Conservation (phyloP, 2,329 filamentous ascomycete species). For the Botrytis elliptica region DNA sequence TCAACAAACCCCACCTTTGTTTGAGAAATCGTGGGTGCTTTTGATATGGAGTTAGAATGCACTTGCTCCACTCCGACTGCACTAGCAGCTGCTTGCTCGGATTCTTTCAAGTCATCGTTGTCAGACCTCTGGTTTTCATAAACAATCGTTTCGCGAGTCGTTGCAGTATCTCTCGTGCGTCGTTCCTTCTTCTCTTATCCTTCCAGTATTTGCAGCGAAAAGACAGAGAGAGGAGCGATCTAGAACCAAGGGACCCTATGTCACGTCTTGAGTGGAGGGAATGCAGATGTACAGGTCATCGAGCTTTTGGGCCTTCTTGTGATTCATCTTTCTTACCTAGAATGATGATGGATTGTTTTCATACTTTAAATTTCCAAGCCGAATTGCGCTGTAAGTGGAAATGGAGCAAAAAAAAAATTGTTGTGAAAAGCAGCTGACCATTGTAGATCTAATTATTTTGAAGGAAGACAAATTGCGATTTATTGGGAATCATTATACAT, state of each 20-base stretch:
- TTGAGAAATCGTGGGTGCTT: neutral
- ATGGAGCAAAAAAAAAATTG: neutral
- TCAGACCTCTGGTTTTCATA: neutral
- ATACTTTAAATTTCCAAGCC: neutral
- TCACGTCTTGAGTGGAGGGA: neutral
- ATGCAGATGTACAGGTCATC: neutral
- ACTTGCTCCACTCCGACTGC: neutral
- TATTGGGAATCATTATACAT: slow-evolving; percentile 25
- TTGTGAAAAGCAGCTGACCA: neutral
- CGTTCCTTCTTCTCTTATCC: neutral
- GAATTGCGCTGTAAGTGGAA: neutral
- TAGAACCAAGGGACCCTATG: neutral
- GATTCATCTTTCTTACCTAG: neutral
- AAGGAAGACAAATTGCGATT: slow-evolving; percentile 8
- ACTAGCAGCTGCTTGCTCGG: neutral
- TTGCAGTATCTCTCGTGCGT: too few relatives aligned
- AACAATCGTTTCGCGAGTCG: too few relatives aligned
- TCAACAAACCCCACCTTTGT: neutral
- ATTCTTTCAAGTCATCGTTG: neutral
- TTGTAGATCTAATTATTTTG: neutral
- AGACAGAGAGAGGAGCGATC: too few relatives aligned
- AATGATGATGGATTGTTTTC: neutral
- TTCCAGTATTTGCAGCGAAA: neutral
- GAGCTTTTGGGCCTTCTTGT: neutral
- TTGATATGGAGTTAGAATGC: neutral